Evolutionary conservation across 208 protist genomes (phyloP).

Genomic region (Acanthamoeba royreba): DNA sequence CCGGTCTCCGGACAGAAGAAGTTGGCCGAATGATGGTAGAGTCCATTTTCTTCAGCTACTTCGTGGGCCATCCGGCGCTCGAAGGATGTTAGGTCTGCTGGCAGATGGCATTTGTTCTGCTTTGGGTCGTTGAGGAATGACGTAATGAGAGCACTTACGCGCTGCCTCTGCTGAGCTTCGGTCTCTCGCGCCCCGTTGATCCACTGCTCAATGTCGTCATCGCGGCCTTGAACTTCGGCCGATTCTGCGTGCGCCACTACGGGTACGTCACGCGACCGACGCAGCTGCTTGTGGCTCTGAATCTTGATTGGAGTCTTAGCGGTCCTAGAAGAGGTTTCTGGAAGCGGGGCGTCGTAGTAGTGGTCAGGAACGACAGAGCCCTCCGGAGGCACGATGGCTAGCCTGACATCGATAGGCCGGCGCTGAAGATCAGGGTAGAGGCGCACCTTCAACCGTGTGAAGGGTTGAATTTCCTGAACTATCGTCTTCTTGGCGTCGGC

Average conservation of each 20-base stretch:
- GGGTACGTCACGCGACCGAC: neutral
- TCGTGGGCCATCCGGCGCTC: conserved; percentile 11
- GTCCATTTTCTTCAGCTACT: neutral
- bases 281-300: neutral
- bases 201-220: neutral
- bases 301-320: neutral
- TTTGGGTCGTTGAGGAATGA: neutral
- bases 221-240: neutral
- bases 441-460: conserved; percentile 31
- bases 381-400: neutral
- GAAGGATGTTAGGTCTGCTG: conserved; percentile 14
- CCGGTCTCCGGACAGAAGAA: conserved; percentile 19
- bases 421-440: conserved; percentile 27
- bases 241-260: neutral
- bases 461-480: conserved; percentile 35
- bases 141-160: neutral
- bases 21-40: neutral
- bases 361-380: neutral
- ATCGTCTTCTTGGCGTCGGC: neutral
- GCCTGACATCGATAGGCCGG: conserved; percentile 25
- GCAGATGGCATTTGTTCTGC: neutral
- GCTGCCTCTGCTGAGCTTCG: neutral
- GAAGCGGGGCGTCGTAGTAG: neutral
- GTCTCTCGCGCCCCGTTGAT: neutral
- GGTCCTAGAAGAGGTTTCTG: neutral